Percentiles rank a stretch among this genome's conserved stretches.
Conservation (phyloP, 1,284 basidiomycete species). For the Puccinia novopanici region DNA sequence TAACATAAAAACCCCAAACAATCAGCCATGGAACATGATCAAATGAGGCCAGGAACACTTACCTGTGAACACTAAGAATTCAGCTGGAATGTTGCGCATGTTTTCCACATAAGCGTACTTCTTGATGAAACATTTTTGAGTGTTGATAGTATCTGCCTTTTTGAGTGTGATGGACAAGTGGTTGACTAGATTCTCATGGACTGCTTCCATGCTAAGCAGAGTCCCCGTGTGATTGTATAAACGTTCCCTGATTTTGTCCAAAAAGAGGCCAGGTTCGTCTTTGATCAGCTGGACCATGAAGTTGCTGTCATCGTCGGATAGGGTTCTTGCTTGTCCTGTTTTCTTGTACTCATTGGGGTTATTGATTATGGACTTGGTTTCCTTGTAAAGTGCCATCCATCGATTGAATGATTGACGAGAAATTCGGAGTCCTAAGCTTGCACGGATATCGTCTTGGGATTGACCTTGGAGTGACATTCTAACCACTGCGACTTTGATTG, state of each 20-base stretch:
- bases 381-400: neutral
- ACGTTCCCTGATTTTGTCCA: neutral
- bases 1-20: neutral
- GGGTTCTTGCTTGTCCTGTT: neutral
- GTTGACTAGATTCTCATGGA: neutral
- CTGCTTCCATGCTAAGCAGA: neutral
- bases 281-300: neutral
- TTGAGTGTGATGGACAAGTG: neutral
- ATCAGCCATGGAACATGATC: neutral
- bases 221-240: neutral
- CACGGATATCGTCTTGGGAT: too few species aligned
- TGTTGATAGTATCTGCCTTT: neutral
- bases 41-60: too few species aligned
- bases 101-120: neutral
- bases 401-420: too few species aligned
- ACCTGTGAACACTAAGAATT: conserved; percentile 9
- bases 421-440: too few species aligned
- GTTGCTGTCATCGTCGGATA: neutral
- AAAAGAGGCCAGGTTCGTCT: neutral
- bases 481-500: too few species aligned
- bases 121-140: neutral
- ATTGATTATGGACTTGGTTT: neutral
- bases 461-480: too few species aligned
- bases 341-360: neutral
- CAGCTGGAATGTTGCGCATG: neutral